Evolutionary conservation across 768 basidiomycete genomes (phyloP), one percentile per base, ranked within the genome.

Genomic region (Trametes gibbosa): DNA sequence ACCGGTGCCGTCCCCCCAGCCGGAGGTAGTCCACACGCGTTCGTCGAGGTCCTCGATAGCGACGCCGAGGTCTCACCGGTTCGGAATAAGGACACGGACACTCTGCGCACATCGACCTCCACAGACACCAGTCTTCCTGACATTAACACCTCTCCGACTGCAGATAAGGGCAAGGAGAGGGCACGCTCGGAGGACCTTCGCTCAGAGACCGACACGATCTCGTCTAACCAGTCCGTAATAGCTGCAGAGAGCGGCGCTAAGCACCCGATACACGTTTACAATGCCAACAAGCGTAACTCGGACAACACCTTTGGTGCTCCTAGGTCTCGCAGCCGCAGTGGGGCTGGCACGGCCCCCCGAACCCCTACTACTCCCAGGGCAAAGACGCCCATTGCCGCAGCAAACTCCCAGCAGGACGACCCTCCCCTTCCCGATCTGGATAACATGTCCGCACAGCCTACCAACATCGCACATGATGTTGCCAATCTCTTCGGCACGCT

Each of bases 251-350:
- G 73, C 5, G 77, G 82, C 0, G 62, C 75, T 41, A 89, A 90
- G 68, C 80, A 75, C 47, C 81, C 86, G 16, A 77, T 89, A 37
- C 88, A 87, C 70, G 83, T 88, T 49, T 76, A 75, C 57, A 78
- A 83, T 53, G 32, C 55, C 46, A 57, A 55, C 19, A 53, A 58
- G 14, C 49, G 50, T 25, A 62, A 47, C 41, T 41, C 50, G 17
- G 66, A 62, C 53, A 56, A 56, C 32, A 58, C 58, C 34, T 62
- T 63, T 27, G 63, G 66, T 7, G 32, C 51, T 8, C 35, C 45
- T 51, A 50, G 50, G 34, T 47, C 50, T 32, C 55, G 54, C 39
- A 62, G 56, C 23, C 66, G 58, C 50, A 62, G 55, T 27, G 34
- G 58, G 12, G 21, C 59, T 16, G 56, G 56, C 5, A 46, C 49